Conservation (phyloP, 495 filamentous ascomycete genomes). For the Peziza echinospora region DNA sequence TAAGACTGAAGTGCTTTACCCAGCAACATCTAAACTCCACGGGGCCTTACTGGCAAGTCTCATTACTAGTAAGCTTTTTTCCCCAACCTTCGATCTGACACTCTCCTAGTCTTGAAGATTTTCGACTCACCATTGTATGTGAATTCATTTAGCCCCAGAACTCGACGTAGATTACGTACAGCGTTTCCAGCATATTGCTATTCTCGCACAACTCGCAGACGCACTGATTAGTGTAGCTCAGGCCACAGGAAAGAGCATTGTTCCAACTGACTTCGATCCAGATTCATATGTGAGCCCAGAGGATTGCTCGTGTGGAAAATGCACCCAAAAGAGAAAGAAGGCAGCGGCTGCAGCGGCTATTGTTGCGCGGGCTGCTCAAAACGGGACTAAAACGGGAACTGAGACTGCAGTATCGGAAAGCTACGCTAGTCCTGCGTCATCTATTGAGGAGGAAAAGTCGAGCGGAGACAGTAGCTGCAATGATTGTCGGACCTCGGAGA, state of each 20-base stretch:
- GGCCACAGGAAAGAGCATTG: background rate
- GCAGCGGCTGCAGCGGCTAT: too few relatives aligned
- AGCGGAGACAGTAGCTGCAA: too few relatives aligned
- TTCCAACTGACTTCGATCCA: background rate
- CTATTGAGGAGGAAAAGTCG: too few relatives aligned
- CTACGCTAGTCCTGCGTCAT: too few relatives aligned
- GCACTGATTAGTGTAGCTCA: background rate
- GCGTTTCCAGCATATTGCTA: background rate
- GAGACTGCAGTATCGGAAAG: too few relatives aligned
- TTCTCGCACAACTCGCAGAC: background rate
- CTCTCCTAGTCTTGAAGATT: too few relatives aligned
- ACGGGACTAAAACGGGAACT: too few relatives aligned
- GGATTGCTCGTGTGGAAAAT: background rate
- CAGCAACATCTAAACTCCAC: background rate
- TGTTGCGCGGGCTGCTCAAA: too few relatives aligned
- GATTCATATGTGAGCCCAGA: background rate
- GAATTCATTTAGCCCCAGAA: background rate
- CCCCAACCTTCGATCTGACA: too few relatives aligned
- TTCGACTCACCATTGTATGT: too few relatives aligned
- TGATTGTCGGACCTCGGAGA: too few relatives aligned
- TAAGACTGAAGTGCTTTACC: background rate
- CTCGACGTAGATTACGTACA: background rate
- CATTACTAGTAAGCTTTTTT: background rate
- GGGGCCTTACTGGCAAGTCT: background rate
- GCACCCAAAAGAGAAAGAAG: background rate